These are phyloP conservation scores for Suillus subluteus DNA, from an alignment of 768 basidiomycete genomes.

Conservation along the genomic window DNA sequence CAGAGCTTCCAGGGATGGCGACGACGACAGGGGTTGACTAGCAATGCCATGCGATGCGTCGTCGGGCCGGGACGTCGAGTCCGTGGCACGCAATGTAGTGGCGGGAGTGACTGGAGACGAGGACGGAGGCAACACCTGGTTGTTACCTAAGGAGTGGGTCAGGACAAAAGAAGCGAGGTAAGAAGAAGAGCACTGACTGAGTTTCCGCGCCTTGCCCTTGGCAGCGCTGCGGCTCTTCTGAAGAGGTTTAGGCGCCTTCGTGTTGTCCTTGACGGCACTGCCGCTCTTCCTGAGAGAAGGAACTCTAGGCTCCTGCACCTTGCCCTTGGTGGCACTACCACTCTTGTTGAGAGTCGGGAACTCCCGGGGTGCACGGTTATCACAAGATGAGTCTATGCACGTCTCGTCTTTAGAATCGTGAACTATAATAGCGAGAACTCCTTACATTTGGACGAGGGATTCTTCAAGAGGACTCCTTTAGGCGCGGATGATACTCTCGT, in stretches of 20 bases:
- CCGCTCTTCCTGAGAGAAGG: not conserved
- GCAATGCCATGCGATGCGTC: not conserved
- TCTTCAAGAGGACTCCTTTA: not conserved
- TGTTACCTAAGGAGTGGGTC: not conserved
- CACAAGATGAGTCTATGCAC: not conserved
- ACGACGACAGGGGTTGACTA: not conserved
- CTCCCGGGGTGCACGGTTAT: not conserved
- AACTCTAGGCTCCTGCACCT: not conserved
- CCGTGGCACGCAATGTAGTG: not conserved
- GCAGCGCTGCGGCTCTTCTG: not conserved
- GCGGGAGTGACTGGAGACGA: not conserved
- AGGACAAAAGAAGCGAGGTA: not conserved
- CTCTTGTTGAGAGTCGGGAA: not conserved
- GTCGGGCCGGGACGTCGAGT: not conserved
- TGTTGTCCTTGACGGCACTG: not conserved
- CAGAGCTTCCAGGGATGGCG: not conserved
- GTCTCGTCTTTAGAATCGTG: not conserved
- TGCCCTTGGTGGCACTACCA: not conserved
- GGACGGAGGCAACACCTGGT: slow-evolving; percentile 2
- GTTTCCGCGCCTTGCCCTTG: not conserved
- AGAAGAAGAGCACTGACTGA: not conserved
- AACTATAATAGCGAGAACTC: not conserved
- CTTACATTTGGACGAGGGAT: not conserved
- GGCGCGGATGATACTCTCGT: not conserved
- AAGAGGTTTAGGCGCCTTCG: not conserved